Evolutionary conservation across 2,329 filamentous ascomycete species (phyloP).

Genomic region (Aspergillus oerlinghausenensis): DNA sequence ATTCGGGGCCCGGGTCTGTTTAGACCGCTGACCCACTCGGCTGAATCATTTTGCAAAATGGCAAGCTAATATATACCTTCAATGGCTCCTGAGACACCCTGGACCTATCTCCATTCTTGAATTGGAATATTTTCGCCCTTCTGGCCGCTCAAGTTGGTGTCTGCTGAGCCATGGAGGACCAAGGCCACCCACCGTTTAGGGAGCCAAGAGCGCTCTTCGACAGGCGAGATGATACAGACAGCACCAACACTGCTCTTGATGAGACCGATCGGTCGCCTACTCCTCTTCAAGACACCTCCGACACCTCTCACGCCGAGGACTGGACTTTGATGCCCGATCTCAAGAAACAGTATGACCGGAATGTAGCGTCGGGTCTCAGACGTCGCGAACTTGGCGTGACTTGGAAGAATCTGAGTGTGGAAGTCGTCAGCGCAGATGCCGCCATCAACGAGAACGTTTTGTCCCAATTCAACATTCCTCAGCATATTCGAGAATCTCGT

Average conservation of each 20-base stretch:
- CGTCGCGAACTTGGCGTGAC: conserved; percentile 57
- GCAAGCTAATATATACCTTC: neutral
- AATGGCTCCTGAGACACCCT: neutral
- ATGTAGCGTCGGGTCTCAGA: conserved; percentile 45
- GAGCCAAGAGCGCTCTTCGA: conserved; percentile 5
- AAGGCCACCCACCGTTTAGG: conserved; percentile 4
- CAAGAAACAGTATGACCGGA: conserved; percentile 40
- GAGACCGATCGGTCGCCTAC: conserved; percentile 17
- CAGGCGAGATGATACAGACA: conserved; percentile 23
- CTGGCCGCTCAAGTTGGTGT: neutral
- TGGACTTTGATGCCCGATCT: conserved; percentile 51
- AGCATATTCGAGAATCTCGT: conserved; percentile 50
- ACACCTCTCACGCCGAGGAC: conserved; percentile 29
- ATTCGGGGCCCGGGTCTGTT: neutral
- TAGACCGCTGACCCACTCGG: neutral
- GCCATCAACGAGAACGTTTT: conserved; percentile 62
- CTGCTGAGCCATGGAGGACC: conserved; percentile 7
- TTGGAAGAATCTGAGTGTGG: conserved; percentile 61
- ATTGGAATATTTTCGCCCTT: neutral
- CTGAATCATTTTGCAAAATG: neutral
- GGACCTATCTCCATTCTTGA: neutral
- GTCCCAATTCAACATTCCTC: conserved; percentile 54
- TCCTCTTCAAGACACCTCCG: conserved; percentile 5
- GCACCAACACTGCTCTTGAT: conserved; percentile 21
- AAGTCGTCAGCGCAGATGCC: conserved; percentile 57